Evolutionary conservation across 495 filamentous ascomycete genomes (phyloP).

Genomic region (Penicillium subrubescens): DNA sequence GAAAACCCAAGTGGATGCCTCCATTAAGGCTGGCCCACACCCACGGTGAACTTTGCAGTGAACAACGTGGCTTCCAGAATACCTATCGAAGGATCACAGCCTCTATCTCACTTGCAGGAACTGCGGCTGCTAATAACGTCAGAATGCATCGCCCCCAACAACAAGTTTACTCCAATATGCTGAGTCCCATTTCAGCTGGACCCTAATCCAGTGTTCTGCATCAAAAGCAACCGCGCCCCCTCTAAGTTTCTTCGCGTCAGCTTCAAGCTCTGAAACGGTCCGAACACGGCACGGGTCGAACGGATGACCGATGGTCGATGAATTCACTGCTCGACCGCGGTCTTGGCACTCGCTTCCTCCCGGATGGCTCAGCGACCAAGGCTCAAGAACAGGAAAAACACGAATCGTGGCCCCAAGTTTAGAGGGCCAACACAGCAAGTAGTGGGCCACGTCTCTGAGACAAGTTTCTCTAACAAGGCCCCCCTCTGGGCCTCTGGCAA

Average conservation of each 20-base stretch:
- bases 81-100: slow-evolving; percentile 10
- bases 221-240: not conserved
- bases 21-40: not conserved
- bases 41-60: slow-evolving; percentile 12
- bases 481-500: not conserved
- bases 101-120: slow-evolving; percentile 20
- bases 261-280: slow-evolving; percentile 3
- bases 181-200: not conserved
- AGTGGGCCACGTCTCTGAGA: slow-evolving; percentile 2
- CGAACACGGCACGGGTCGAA: slow-evolving; percentile 17
- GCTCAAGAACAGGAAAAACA: not conserved
- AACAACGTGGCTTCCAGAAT: slow-evolving; percentile 34
- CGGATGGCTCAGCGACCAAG: too few relatives aligned
- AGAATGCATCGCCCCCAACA: not conserved
- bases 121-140: slow-evolving; percentile 2
- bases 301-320: slow-evolving; percentile 16
- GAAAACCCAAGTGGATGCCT: slow-evolving; percentile 13
- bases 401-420: not conserved
- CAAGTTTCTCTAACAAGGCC: not conserved
- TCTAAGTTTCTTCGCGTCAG: not conserved
- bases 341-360: slow-evolving; percentile 12
- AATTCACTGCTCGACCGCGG: slow-evolving; percentile 9
- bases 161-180: not conserved
- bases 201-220: not conserved
- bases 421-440: not conserved